phyloP scores from a whole-genome alignment of 2,329 filamentous ascomycete genomes.

The Albifimbria verrucaria region DNA sequence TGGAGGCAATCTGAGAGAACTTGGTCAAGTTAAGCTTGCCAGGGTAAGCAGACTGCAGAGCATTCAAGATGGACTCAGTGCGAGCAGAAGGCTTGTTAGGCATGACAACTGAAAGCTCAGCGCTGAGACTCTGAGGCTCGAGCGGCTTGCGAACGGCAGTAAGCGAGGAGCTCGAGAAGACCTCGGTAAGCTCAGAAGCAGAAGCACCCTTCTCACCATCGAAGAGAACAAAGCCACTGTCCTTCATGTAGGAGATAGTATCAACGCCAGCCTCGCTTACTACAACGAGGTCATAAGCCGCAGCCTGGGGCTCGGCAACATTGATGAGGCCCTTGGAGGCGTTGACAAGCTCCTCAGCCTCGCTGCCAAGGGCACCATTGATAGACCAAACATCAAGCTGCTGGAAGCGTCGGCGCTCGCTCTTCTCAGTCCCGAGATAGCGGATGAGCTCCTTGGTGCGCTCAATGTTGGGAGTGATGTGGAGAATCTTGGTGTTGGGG shows the following conservation, averaged over 20 bases:
- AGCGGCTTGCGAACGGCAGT: slow-evolving; percentile 10
- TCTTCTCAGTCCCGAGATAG: slow-evolving; percentile 11
- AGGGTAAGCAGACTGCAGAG: slow-evolving; percentile 7
- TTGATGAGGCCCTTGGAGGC: slow-evolving; percentile 8
- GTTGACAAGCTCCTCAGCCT: slow-evolving; percentile 6
- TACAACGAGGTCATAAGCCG: slow-evolving; percentile 15
- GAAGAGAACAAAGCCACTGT: slow-evolving; percentile 48
- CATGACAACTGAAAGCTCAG: slow-evolving; percentile 13
- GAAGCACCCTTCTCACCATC: slow-evolving; percentile 13
- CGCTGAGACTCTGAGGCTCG: neutral
- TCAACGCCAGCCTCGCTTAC: slow-evolving; percentile 15
- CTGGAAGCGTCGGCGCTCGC: slow-evolving; percentile 15
- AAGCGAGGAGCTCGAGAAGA: slow-evolving; percentile 10
- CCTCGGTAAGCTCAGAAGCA: slow-evolving; percentile 6
- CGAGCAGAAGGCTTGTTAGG: slow-evolving; percentile 12
- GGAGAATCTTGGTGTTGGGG: slow-evolving; percentile 18
- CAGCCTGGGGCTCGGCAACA: slow-evolving; percentile 10
- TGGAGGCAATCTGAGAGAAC: slow-evolving; percentile 10
- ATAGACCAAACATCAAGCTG: slow-evolving; percentile 16
- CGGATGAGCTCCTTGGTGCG: slow-evolving; percentile 10
- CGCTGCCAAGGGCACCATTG: slow-evolving; percentile 6
- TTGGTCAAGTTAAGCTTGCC: slow-evolving; percentile 10
- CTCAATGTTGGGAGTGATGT: slow-evolving; percentile 13
- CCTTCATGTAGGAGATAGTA: slow-evolving; percentile 12
- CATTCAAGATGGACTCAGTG: slow-evolving; percentile 9